These are phyloP conservation scores for Magnolia sinica DNA, from an alignment of 164 flowering plant species.

Conservation along the genomic window DNA sequence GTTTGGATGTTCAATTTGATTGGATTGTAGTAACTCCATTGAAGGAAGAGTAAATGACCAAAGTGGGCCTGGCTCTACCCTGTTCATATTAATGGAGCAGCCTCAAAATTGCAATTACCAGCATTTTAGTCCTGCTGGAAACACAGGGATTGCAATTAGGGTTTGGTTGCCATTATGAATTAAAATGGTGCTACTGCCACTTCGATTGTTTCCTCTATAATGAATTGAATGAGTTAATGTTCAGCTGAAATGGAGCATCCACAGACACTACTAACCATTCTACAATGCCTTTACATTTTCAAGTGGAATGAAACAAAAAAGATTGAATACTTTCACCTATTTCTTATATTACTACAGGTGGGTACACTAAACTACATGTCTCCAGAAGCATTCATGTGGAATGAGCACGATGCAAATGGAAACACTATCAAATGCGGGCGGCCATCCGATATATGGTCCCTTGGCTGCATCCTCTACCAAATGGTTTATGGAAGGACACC, in stretches of 20 bases:
- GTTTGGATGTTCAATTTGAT: not conserved
- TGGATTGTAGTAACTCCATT: not conserved
- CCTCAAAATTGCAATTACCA: too few species aligned
- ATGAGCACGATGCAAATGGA: constrained; percentile 81
- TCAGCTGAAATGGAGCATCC: not conserved
- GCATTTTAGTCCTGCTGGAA: not conserved
- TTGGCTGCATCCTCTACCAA: constrained; percentile 95
- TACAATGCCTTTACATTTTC: not conserved
- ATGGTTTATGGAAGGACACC: constrained; percentile 98
- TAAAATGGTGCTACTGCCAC: too few species aligned
- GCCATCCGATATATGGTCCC: constrained; percentile 98
- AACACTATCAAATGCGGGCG: constrained; percentile 90
- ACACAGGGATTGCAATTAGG: too few species aligned
- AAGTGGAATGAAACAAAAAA: not conserved
- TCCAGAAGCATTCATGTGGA: constrained; percentile 98
- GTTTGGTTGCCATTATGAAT: too few species aligned
- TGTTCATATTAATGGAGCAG: too few species aligned
- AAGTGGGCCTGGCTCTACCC: not conserved
- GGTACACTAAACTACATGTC: constrained; percentile 99
- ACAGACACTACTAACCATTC: not conserved
- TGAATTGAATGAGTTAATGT: too few species aligned
- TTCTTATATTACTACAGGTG: constrained; percentile 46
- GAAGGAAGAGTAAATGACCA: not conserved
- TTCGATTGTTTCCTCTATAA: too few species aligned
- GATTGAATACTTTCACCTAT: not conserved